Base-by-base conservation (phyloP, 169 alveolate genomes). In the Plasmodium fragile region DNA sequence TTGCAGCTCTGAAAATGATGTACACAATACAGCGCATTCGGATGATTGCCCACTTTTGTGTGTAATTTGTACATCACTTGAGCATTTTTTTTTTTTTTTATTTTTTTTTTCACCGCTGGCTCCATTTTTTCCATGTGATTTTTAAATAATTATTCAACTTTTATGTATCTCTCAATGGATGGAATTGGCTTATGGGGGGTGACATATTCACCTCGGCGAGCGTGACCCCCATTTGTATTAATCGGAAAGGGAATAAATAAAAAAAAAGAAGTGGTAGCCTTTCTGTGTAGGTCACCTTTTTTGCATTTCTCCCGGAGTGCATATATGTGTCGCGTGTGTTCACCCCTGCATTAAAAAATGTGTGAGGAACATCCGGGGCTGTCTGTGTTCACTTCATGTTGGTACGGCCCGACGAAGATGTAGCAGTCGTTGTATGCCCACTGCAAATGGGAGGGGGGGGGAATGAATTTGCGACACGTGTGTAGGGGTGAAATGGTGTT, bases 351-450 rank as follows among this genome's bases (percentile, higher is more conserved):
- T 83, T 25, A 83, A 22, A 83, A 83, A 2, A 83, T 83, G 70
- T 81, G 55, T 0, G 83, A 73, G 49, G 80, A 18, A 18, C 65
- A 84, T 72, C 82, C 93, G 41, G 70, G 73, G 28, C 79, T 75
- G 49, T 84, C 93, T 75, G 84, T 25, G 79, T 84, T 84, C 11
- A 75, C 78, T 7, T 72, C 55, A 34, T 84, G 65, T 65, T 84
- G 93, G 59, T 73, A 81, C 36, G 93, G 93, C 3, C 83, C 93
- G 13, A 84, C 93, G 36, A 49, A 84, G 59, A 84, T 84, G 55
- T 84, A 84, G 32, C 93, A 73, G 53, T 75, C 93, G 78, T 71
- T 84, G 84, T 73, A 84, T 6, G 93, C 93, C 93, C 93, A 84
- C 93, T 84, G 39, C 11, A 30, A 84, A 45, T 6, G 41, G 69